Base-by-base conservation (phyloP, 345 rosid species). In the Populus davidiana region DNA sequence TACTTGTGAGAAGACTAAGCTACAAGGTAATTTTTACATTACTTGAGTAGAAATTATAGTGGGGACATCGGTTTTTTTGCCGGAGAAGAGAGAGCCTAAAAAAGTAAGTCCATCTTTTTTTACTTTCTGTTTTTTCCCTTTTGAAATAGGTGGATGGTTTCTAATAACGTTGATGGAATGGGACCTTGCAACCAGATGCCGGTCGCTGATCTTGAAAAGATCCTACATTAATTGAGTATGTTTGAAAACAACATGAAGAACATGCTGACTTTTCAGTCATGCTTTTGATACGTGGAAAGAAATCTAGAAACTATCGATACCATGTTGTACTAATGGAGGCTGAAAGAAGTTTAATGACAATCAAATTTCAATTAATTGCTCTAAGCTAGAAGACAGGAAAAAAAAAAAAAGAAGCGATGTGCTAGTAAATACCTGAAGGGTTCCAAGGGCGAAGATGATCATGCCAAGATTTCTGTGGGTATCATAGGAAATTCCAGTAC, bases 381-480 rank as follows among this genome's bases (percentile, higher is more conserved):
- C 13, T 56, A 1, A 56, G 27, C 27, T 1, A 56, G 17, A n/a
- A 17, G 6, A 27, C 27, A 27, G 27, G 1, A 27, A 27, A 27
- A 5, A 14, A 8, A 10, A 63, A n/a, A 63, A 17, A 17, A 14
- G 2, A 18, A 63, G 56, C 20, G 63, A 3, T 12, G 14, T 11
- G 29, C 10, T 38, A 13, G 29, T 70, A 8, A 76, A 65, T 64
- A 91, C 98, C 94, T 93, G 98, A 86, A 94, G 92, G 21, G 97
- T 93, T 1, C 85, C 99, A 2, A 91, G 77, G 79, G 81, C 79
- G 81, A 95, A 92, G 73, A 95, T 88, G 72, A 84, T 72, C 3
- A 91, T 88, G 79, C 99, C 98, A 38, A 93, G 85, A 71, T 85
- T 87, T 69, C 97, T 89, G 83, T 95, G 99, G 13, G 81, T 82